These are phyloP conservation scores for Luffa aegyptiaca DNA, from an alignment of 306 rosid genomes.

Conservation along the genomic window DNA sequence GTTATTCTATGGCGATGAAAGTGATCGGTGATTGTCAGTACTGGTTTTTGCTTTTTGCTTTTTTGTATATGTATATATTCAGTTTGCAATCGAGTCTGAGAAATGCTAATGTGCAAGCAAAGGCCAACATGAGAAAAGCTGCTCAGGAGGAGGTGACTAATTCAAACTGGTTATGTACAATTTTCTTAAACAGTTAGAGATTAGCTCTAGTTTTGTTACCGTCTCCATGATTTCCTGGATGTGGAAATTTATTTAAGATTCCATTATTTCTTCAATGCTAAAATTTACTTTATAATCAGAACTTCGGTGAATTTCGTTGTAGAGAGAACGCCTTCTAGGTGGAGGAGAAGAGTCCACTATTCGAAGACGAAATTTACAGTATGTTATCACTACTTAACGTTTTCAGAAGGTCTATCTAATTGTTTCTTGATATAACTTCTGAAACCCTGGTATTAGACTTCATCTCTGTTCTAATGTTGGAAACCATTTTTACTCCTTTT, in stretches of 20 bases:
- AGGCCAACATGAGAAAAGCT: slow-evolving; percentile 67
- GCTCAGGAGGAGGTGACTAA: slow-evolving; percentile 61
- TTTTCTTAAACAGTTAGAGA: not conserved
- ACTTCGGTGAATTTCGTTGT: slow-evolving; percentile 17
- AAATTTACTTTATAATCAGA: not conserved
- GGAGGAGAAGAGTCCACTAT: slow-evolving; percentile 85
- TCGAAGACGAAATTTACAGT: slow-evolving; percentile 87
- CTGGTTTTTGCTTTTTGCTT: not conserved
- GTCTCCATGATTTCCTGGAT: not conserved
- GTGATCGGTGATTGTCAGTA: not conserved
- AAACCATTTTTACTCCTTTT: not conserved
- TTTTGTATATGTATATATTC: not conserved
- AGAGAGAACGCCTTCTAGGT: slow-evolving; percentile 82
- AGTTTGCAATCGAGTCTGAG: slow-evolving; percentile 62
- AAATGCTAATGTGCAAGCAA: slow-evolving; percentile 83
- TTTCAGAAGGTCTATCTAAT: not conserved
- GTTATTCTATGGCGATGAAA: not conserved
- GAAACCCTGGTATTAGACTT: not conserved
- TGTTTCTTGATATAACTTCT: not conserved
- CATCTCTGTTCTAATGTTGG: not conserved
- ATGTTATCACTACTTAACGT: slow-evolving; percentile 27
- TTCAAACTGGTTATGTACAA: not conserved
- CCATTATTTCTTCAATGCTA: not conserved
- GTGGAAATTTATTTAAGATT: not conserved
- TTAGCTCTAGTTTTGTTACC: not conserved